A percentile compares a stretch with the other conserved stretches of the same genome.
Evolutionary conservation across 202 grass and related monocot genomes (phyloP).

Genomic region (Setaria italica): DNA sequence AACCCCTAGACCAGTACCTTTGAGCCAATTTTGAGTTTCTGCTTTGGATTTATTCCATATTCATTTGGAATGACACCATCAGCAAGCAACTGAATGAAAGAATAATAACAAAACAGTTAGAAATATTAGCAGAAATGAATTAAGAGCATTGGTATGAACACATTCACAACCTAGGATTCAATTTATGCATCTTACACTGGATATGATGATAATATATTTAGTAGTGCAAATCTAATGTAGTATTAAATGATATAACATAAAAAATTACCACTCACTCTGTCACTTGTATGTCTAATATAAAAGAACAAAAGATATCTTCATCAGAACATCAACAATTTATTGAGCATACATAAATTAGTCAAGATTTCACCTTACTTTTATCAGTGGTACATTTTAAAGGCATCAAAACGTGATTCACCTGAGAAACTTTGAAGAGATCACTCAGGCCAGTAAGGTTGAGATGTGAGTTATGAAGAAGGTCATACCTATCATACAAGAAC

Average conservation of each 20-base stretch:
- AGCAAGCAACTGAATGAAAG: constrained; percentile 81
- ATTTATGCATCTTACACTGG: background rate
- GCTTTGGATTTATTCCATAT: constrained; percentile 89
- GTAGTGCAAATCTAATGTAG: constrained; percentile 4
- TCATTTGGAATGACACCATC: constrained; percentile 99
- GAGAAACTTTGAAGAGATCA: constrained; percentile 86
- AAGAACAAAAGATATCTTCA: background rate
- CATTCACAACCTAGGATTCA: constrained; percentile 3
- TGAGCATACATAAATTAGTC: background rate
- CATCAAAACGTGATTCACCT: constrained; percentile 58
- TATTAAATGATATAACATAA: background rate
- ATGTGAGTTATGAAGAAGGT: constrained; percentile 93
- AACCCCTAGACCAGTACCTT: constrained; percentile 64
- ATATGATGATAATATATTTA: constrained; percentile 3
- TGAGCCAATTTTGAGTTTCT: constrained; percentile 97
- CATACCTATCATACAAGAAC: constrained; percentile 69
- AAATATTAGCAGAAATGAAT: constrained; percentile 32
- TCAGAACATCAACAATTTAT: background rate
- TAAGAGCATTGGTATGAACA: background rate
- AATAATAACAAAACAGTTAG: constrained; percentile 40
- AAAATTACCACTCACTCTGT: background rate
- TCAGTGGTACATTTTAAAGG: constrained; percentile 10
- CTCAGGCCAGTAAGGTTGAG: constrained; percentile 90
- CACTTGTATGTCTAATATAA: background rate
- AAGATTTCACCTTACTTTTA: background rate